Conservation (phyloP, 371 early-diverging fungal genomes). For the Blakeslea trispora region DNA sequence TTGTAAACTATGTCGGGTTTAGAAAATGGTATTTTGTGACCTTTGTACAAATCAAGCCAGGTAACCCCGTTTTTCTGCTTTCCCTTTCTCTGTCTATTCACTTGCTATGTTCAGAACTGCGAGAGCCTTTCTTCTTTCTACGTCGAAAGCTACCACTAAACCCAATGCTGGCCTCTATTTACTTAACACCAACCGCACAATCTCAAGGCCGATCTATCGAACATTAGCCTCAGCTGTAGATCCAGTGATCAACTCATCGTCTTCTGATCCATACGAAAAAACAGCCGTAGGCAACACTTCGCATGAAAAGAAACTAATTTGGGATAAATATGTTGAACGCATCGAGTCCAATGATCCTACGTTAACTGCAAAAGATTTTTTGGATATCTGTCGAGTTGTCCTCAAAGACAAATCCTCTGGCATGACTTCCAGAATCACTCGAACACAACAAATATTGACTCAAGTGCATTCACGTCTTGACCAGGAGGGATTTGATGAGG, state of each 20-base stretch:
- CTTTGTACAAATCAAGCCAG: conserved; percentile 1
- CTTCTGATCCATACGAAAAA: not conserved
- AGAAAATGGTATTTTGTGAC: no score
- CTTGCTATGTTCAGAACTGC: conserved; percentile 2
- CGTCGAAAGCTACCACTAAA: not conserved
- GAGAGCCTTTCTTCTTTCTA: not conserved
- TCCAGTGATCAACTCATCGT: not conserved
- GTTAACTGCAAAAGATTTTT: not conserved
- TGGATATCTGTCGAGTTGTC: not conserved
- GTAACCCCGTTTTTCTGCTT: conserved; percentile 6
- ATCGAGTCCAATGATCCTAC: not conserved
- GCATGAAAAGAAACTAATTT: not conserved
- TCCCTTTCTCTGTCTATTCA: not conserved
- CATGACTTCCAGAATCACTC: not conserved
- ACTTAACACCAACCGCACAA: not conserved
- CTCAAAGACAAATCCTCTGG: not conserved
- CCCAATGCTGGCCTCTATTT: not conserved
- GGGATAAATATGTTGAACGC: not conserved
- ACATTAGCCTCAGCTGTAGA: not conserved
- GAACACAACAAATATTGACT: conserved; percentile 28
- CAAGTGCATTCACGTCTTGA: conserved; percentile 5
- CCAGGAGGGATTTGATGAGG: conserved; percentile 1
- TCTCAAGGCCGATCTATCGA: not conserved
- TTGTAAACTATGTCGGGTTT: no score
- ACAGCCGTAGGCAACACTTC: not conserved